These are phyloP conservation scores for Purpureocillium takamizusanense DNA, from an alignment of 2,329 filamentous ascomycete genomes.

Conservation along the genomic window DNA sequence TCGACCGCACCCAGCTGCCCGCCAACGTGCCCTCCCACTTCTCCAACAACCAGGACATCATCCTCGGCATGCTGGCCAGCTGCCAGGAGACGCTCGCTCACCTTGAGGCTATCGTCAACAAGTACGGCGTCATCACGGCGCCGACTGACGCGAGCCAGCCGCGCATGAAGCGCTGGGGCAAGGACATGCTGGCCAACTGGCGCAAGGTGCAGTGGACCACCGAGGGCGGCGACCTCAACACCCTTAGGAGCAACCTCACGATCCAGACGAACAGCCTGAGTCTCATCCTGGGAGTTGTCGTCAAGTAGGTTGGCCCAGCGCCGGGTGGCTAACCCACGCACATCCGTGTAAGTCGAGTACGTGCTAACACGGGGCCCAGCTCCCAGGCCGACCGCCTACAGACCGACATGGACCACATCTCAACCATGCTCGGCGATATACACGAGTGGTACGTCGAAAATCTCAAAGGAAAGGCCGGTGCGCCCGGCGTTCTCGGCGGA, in stretches of 20 bases:
- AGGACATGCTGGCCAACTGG: constrained; percentile 2
- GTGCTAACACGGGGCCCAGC: neutral
- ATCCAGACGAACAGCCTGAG: constrained; percentile 6
- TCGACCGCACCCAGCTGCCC: neutral
- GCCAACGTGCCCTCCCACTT: constrained; percentile 3
- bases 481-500: neutral
- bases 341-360: neutral
- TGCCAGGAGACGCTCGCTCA: constrained; percentile 2
- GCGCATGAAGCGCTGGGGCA: constrained; percentile 2
- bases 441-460: constrained; percentile 1
- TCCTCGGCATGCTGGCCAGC: constrained; percentile 4
- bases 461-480: neutral
- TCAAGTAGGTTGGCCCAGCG: constrained; percentile 3
- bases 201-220: constrained; percentile 7
- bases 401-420: constrained; percentile 2
- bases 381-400: constrained; percentile 1
- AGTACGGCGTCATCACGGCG: constrained; percentile 2
- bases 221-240: constrained; percentile 3
- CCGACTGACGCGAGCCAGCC: neutral
- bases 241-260: constrained; percentile 3
- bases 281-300: constrained; percentile 5
- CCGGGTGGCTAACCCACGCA: too few relatives aligned
- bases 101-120: neutral
- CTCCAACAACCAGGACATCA: constrained; percentile 2
- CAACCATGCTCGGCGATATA: constrained; percentile 2